Percentiles rank a stretch among this genome's conserved stretches.
phyloP scores from a whole-genome alignment of 2,329 filamentous ascomycete genomes.

The Sarocladium strictum region DNA sequence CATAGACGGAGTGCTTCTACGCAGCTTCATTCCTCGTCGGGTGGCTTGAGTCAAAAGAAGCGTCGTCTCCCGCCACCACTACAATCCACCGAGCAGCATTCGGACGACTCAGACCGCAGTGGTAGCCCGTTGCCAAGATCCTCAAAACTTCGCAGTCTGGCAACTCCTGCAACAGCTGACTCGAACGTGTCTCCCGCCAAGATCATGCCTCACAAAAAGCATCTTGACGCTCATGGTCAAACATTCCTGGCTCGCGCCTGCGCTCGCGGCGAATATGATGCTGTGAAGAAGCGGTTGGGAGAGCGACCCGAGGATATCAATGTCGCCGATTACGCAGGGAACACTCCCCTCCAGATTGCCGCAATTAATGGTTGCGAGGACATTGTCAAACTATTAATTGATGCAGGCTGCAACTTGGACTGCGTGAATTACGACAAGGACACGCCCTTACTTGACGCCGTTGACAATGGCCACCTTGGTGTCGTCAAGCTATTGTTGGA shows the following conservation, averaged over 20 bases:
- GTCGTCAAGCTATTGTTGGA: slow-evolving; percentile 80
- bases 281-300: slow-evolving; percentile 65
- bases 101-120: slow-evolving; percentile 59
- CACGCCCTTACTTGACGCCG: slow-evolving; percentile 89
- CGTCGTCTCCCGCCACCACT: slow-evolving; percentile 56
- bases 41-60: slow-evolving; percentile 54
- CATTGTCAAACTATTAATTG: slow-evolving; percentile 81
- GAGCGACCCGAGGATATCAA: slow-evolving; percentile 86
- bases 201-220: slow-evolving; percentile 71
- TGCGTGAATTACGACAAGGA: slow-evolving; percentile 77
- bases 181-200: slow-evolving; percentile 61
- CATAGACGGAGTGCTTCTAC: slow-evolving; percentile 62
- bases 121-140: slow-evolving; percentile 54
- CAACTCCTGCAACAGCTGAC: slow-evolving; percentile 50
- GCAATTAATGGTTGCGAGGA: slow-evolving; percentile 79
- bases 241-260: slow-evolving; percentile 88
- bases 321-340: slow-evolving; percentile 88
- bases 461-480: slow-evolving; percentile 88
- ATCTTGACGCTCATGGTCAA: slow-evolving; percentile 86
- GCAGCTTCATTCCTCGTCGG: slow-evolving; percentile 50
- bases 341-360: slow-evolving; percentile 90
- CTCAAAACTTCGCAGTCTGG: slow-evolving; percentile 50
- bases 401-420: slow-evolving; percentile 78
- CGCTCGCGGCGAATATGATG: slow-evolving; percentile 75
- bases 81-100: slow-evolving; percentile 58